Evolutionary conservation across 139 green algal species (phyloP).

Genomic region (Pleodorina starrii): DNA sequence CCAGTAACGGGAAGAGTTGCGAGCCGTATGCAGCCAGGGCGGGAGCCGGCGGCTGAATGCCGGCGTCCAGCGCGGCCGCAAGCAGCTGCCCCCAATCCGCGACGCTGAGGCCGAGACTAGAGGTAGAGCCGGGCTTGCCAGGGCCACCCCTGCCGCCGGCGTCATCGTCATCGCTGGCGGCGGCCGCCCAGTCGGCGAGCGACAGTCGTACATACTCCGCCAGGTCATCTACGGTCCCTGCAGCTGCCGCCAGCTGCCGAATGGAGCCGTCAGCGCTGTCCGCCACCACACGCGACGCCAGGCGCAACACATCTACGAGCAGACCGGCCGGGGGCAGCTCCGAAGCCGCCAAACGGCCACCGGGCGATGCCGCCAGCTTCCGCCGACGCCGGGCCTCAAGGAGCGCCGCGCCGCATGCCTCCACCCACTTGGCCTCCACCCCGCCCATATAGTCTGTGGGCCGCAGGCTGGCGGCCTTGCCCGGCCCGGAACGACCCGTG

Average conservation of each 20-base stretch:
- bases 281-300: background rate
- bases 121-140: too few species aligned
- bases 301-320: background rate
- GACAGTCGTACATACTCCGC: background rate
- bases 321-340: background rate
- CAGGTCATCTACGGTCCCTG: background rate
- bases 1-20: background rate
- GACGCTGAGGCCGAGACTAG: background rate
- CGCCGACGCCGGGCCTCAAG: background rate
- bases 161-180: too few species aligned
- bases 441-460: conserved; percentile 1
- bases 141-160: too few species aligned
- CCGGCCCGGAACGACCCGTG: too few species aligned
- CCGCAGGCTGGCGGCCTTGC: background rate
- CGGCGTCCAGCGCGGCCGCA: background rate
- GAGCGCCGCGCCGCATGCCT: background rate
- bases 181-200: background rate
- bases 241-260: background rate
- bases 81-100: background rate
- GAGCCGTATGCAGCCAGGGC: background rate
- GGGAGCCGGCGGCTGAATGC: background rate
- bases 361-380: too few species aligned
- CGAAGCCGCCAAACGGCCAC: too few species aligned
- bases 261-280: background rate
- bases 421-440: background rate